A percentile compares a stretch with the other conserved stretches of the same genome.
These are phyloP conservation scores for Populus tremula DNA, from an alignment of 345 rosid species.

Conservation along the genomic window DNA sequence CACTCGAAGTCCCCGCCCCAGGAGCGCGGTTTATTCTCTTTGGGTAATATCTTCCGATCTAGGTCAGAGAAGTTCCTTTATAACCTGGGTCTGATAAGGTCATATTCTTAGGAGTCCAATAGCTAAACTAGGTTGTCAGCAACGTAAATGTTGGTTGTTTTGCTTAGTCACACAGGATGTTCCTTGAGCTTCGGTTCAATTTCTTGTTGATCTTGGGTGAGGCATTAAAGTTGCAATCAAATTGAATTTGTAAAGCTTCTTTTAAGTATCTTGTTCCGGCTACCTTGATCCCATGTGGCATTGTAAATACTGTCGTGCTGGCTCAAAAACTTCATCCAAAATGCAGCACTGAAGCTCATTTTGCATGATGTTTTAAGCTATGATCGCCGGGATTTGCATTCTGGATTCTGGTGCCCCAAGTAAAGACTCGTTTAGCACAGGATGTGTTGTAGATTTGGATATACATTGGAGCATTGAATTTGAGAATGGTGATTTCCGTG, in stretches of 20 bases:
- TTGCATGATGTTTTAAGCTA: background rate
- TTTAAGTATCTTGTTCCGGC: slow-evolving; percentile 22
- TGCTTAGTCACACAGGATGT: slow-evolving; percentile 2
- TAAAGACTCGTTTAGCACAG: background rate
- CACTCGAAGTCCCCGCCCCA: slow-evolving; percentile 36
- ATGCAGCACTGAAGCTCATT: background rate
- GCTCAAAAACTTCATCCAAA: background rate
- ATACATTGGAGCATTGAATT: background rate
- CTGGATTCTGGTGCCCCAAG: background rate
- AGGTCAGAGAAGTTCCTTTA: slow-evolving; percentile 75
- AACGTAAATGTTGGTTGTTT: slow-evolving; percentile 22
- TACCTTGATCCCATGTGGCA: background rate
- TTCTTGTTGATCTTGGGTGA: slow-evolving; percentile 26
- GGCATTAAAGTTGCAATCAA: slow-evolving; percentile 8
- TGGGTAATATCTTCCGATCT: slow-evolving; percentile 60
- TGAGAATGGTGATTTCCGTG: background rate
- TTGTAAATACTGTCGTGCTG: slow-evolving; percentile 10
- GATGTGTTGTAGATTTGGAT: background rate
- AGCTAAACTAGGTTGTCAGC: slow-evolving; percentile 16
- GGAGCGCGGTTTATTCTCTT: slow-evolving; percentile 53
- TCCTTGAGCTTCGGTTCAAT: slow-evolving; percentile 17
- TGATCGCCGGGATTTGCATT: background rate
- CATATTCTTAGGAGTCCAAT: slow-evolving; percentile 37
- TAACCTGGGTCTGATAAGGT: slow-evolving; percentile 62
- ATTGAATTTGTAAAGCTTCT: slow-evolving; percentile 27